Conservation (phyloP, 1,284 basidiomycete genomes). For the Ceratobasidium papillatum region DNA sequence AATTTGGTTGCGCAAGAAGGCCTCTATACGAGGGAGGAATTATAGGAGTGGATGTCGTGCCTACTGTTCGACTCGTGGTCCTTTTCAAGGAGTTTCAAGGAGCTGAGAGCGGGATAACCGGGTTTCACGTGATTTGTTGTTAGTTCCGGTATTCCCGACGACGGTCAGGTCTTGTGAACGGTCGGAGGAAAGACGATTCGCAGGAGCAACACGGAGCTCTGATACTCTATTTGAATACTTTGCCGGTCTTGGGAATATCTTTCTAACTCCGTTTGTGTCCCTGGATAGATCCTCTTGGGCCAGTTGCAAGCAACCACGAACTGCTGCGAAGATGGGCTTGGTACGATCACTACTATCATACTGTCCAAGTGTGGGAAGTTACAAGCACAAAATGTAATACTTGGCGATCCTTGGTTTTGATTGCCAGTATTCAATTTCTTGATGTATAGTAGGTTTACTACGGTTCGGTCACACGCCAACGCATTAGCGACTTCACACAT, state of each 20-base stretch:
- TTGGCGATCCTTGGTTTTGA: background rate
- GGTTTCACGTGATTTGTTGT: conserved; percentile 26
- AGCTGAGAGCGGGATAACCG: conserved; percentile 8
- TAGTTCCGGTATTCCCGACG: conserved; percentile 38
- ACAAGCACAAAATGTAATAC: background rate
- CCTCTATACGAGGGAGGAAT: conserved; percentile 9
- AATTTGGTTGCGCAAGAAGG: background rate
- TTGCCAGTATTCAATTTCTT: background rate
- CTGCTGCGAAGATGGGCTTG: background rate
- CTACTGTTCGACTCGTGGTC: background rate
- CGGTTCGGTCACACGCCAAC: background rate
- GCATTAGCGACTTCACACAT: too few relatives aligned
- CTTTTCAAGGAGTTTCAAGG: conserved; percentile 31
- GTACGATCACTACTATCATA: background rate
- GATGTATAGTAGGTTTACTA: background rate
- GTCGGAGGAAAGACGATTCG: conserved; percentile 11
- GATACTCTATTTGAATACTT: background rate
- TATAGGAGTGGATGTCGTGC: background rate
- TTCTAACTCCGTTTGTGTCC: background rate
- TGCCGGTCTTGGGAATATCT: conserved; percentile 5
- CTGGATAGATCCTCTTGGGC: background rate
- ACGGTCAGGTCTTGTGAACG: conserved; percentile 6
- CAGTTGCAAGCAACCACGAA: background rate
- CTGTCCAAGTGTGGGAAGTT: background rate
- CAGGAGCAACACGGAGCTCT: conserved; percentile 18